These are phyloP conservation scores for Orbilia blumenaviensis DNA, from an alignment of 2,329 filamentous ascomycete species.

Conservation along the genomic window DNA sequence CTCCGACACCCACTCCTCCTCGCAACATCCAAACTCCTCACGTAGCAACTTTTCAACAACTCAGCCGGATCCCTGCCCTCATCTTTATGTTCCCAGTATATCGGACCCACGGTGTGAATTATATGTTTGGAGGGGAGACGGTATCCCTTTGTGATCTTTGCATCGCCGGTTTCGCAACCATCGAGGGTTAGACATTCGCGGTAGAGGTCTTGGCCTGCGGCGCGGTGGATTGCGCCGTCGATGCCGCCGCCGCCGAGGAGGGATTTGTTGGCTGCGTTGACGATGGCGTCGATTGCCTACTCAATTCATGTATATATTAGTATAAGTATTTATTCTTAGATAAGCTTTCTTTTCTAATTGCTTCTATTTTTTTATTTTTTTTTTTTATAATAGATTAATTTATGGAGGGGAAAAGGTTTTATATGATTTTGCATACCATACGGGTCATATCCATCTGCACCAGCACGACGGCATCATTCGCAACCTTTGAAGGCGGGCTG, in stretches of 20 bases:
- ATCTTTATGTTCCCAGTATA: constrained; percentile 67
- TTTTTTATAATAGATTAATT: background rate
- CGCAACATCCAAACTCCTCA: constrained; percentile 75
- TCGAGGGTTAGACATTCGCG: constrained; percentile 75
- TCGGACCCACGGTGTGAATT: constrained; percentile 89
- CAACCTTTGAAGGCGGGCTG: background rate
- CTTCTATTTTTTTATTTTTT: background rate
- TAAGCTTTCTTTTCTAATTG: no score
- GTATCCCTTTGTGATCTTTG: constrained; percentile 84
- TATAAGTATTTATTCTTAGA: no score
- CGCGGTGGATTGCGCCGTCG: constrained; percentile 84
- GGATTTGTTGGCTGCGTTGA: constrained; percentile 86
- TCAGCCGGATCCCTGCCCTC: constrained; percentile 59
- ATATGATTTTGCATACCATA: constrained; percentile 23
- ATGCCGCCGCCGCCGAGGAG: constrained; percentile 91
- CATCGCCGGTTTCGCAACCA: constrained; percentile 79
- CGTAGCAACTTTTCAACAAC: constrained; percentile 73
- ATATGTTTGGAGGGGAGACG: constrained; percentile 78
- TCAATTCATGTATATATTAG: background rate
- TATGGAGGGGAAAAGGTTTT: background rate
- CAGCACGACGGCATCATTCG: constrained; percentile 29
- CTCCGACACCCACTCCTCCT: constrained; percentile 72
- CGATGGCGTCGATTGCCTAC: constrained; percentile 59
- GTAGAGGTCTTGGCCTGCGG: constrained; percentile 75
- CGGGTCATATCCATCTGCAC: constrained; percentile 33